Conservation (phyloP, 441 rosid genomes). For the Euphorbia corollata region DNA sequence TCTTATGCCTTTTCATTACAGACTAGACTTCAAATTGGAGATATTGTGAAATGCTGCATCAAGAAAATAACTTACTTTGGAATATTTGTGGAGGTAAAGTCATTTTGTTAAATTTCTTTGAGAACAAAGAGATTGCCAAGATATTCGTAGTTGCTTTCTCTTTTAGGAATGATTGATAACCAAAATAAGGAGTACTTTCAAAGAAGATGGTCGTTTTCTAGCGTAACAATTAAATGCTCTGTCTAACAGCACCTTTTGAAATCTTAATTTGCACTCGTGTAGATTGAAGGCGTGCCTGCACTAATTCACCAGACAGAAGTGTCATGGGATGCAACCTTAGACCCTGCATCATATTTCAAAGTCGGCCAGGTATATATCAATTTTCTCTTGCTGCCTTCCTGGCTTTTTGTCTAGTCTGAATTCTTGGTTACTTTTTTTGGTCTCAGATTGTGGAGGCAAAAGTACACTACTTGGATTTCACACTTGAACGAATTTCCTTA, state of each 20-base stretch:
- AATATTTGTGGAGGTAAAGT: conserved; percentile 73
- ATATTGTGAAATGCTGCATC: conserved; percentile 63
- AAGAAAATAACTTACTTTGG: conserved; percentile 47
- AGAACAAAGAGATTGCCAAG: background rate
- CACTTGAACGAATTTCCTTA: conserved; percentile 74
- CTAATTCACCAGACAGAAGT: conserved; percentile 85
- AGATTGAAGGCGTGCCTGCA: conserved; percentile 87
- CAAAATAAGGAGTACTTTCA: too few species aligned
- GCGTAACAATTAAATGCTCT: conserved; percentile 2
- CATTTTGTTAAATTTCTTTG: too few species aligned
- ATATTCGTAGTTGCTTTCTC: conserved; percentile 5
- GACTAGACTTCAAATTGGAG: conserved; percentile 85
- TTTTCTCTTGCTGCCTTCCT: conserved; percentile 14
- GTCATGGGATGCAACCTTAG: conserved; percentile 92
- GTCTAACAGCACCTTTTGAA: conserved; percentile 1
- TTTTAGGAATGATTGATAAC: background rate
- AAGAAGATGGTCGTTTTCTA: background rate
- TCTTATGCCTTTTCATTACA: conserved; percentile 26
- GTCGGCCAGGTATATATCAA: conserved; percentile 67
- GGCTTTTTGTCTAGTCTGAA: conserved; percentile 12
- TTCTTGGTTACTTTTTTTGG: conserved; percentile 21
- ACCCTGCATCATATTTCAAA: conserved; percentile 67
- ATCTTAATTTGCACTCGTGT: conserved; percentile 18
- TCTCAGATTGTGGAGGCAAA: conserved; percentile 82
- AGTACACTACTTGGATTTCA: conserved; percentile 78